Percentiles rank a stretch among this genome's conserved stretches.
Conservation (phyloP, 2,329 filamentous ascomycete species). For the Chaetothyriales sp. region DNA sequence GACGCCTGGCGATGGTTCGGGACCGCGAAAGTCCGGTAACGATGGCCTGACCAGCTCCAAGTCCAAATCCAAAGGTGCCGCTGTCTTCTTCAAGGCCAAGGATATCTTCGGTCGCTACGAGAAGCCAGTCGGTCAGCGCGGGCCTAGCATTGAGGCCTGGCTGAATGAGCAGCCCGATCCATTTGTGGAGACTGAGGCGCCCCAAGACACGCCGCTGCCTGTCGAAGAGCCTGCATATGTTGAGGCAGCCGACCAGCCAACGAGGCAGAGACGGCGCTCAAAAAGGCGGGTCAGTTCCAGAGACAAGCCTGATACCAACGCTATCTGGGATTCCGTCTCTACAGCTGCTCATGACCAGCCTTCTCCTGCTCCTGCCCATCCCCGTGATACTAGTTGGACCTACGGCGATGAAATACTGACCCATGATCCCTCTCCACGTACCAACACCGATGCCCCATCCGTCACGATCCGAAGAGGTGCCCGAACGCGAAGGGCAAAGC, state of each 20-base stretch:
- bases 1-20: slow-evolving; percentile 14
- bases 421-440: neutral
- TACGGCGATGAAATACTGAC: neutral
- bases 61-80: slow-evolving; percentile 23
- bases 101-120: slow-evolving; percentile 32
- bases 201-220: neutral
- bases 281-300: slow-evolving; percentile 13
- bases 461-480: slow-evolving; percentile 1
- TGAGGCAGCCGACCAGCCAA: slow-evolving; percentile 24
- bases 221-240: slow-evolving; percentile 3
- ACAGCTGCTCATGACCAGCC: neutral
- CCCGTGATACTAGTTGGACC: neutral
- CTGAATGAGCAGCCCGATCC: slow-evolving; percentile 42
- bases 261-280: slow-evolving; percentile 25
- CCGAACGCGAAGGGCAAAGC: slow-evolving; percentile 5
- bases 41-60: slow-evolving; percentile 16
- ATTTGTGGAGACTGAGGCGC: slow-evolving; percentile 30
- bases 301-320: slow-evolving; percentile 14
- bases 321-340: slow-evolving; percentile 15
- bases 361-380: neutral
- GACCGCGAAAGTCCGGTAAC: slow-evolving; percentile 12
- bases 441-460: neutral
- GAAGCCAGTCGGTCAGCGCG: slow-evolving; percentile 27
- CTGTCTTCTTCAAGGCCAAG: slow-evolving; percentile 30
- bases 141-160: slow-evolving; percentile 47